Base-by-base conservation (phyloP, 2,329 filamentous ascomycete genomes). In the Neospermospora avenae region DNA sequence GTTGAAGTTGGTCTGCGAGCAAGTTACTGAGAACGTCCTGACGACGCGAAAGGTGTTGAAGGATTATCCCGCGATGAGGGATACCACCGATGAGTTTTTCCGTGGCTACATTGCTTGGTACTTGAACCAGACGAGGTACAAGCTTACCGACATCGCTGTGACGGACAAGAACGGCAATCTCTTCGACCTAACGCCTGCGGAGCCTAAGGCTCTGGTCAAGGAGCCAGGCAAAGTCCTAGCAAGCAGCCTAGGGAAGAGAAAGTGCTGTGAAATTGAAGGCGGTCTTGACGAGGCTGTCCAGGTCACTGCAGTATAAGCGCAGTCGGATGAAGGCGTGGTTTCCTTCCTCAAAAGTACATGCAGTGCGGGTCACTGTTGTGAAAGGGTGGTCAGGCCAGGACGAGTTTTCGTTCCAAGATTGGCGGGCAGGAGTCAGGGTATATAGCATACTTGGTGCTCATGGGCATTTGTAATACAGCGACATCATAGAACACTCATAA, bases 81-180 rank as follows among this genome's bases (percentile, higher is more conserved):
- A 25, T 48, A 25, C 45, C 11, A 22, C 24, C 45, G 45, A 48
- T 13, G 22, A 48, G 13, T 48, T 48, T 6, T 48, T 48, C 45
- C 45, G 45, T 48, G 45, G 45, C 45, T 48, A 48, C 45, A 48
- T 48, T 48, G 45, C 45, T 48, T 48, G 45, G 45, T 48, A 48
- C 45, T 13, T 48, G 45, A 48, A 48, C 22, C 45, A 48, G 45
- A 48, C 3, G 22, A 48, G 45, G 45, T 48, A 48, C 45, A 48
- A 48, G 45, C 45, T 48, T 48, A 48, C 45, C 45, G 45, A 48
- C 45, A 48, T 48, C 45, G 45, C 45, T 8, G 45, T 48, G 45
- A 48, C 25, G 45, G 45, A 48, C 28, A 25, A 20, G 22, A 20
- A 48, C 25, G 45, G 45, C 22, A 20, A n/a, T 20, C 45, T 48